These are phyloP conservation scores for Recurvomyces mirabilis DNA, from an alignment of 495 filamentous ascomycete genomes.

Conservation along the genomic window DNA sequence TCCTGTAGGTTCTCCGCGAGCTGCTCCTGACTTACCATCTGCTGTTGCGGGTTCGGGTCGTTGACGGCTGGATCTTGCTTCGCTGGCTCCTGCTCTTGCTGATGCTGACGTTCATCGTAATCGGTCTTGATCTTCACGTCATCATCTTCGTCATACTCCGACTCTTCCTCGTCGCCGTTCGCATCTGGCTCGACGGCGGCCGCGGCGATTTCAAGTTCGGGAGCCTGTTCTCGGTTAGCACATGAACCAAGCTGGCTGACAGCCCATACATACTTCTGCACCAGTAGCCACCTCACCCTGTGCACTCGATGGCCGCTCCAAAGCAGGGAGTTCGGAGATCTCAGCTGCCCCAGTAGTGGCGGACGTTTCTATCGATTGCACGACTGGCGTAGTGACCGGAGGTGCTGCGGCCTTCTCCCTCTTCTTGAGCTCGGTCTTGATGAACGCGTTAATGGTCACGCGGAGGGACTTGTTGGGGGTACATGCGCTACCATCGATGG, in stretches of 20 bases:
- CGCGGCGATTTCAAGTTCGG: no score
- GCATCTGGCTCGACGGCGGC: background rate
- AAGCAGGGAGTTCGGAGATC: background rate
- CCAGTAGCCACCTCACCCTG: background rate
- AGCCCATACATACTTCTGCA: background rate
- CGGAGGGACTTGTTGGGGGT: conserved; percentile 79
- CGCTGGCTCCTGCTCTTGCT: no score
- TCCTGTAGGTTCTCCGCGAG: background rate
- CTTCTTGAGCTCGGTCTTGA: conserved; percentile 83
- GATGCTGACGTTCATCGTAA: background rate
- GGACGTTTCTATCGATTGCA: no score
- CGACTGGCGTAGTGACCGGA: conserved; percentile 32
- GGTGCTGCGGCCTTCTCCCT: conserved; percentile 36
- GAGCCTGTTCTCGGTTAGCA: no score
- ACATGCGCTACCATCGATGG: conserved; percentile 73
- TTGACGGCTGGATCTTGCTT: no score
- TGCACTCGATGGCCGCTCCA: background rate
- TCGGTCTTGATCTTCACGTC: background rate
- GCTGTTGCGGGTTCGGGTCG: no score
- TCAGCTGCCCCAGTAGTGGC: no score
- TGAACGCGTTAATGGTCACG: conserved; percentile 77
- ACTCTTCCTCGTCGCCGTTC: conserved; percentile 6
- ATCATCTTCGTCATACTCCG: conserved; percentile 2
- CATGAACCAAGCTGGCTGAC: no score
- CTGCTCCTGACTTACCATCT: no score